Evolutionary conservation across 2,329 filamentous ascomycete species (phyloP), one percentile per base, ranked within the genome.

Genomic region (Davidsoniella virescens): DNA sequence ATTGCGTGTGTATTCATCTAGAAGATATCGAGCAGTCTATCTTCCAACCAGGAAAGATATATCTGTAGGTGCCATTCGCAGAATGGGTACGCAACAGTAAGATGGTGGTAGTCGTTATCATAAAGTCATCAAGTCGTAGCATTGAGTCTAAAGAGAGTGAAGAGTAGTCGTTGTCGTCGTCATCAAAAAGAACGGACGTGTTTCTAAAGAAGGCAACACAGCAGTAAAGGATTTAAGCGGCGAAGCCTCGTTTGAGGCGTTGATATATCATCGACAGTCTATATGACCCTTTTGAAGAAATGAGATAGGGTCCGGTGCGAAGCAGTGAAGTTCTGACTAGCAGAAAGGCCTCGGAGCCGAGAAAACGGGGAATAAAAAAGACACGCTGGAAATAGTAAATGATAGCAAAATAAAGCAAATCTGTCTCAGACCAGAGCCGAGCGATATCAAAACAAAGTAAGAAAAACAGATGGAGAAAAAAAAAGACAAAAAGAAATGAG

Each of bases 51-150:
- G 45, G 40, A 23, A 48, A 38, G 37, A 25, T 36, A 36, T 26
- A 43, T 38, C 42, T 41, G 46, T 40, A 49, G 18, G 39, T 36
- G 50, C 38, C 20, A 33, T 39, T 36, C 29, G 10, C 29, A 33
- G 29, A 33, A 33, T 33, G 29, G 29, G 4, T 33, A 33, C 29
- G 4, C 29, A 33, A 33, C 41, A 29, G 12, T 40, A 29, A 23
- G 39, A 43, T 25, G 29, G 29, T 36, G 17, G 20, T 25, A 36
- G 36, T 50, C 18, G 23, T 20, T 20, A 45, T 33, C 29, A 12
- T 33, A 33, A 17, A 25, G 37, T 43, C 26, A 40, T 47, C 44
- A 49, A 44, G 40, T 52, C 44, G 44, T 52, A 36, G 47, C 9
- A 29, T 36, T 16, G 17, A 23, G 38, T 12, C 12, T 33, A 12